Evolutionary conservation across 257 asterid genomes (phyloP).

Genomic region (Ilex aquifolium): DNA sequence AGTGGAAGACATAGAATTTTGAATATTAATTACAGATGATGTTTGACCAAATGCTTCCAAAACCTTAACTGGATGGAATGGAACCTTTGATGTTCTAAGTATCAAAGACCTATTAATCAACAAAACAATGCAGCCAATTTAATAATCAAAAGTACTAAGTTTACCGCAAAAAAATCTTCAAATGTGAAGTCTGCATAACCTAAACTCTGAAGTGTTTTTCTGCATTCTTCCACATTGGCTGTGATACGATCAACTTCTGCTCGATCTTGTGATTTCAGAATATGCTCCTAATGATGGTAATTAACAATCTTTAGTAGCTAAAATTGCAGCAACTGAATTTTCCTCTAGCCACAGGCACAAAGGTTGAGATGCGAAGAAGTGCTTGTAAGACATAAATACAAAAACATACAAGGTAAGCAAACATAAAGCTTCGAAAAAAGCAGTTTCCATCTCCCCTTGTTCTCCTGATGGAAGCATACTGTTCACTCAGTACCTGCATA

Average conservation of each 20-base stretch:
- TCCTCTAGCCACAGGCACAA: constrained; percentile 1
- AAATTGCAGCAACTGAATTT: constrained; percentile 8
- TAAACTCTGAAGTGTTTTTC: constrained; percentile 75
- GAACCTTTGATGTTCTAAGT: too few species aligned
- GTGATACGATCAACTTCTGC: constrained; percentile 68
- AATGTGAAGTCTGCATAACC: constrained; percentile 93
- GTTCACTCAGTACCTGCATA: constrained; percentile 60
- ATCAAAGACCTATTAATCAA: too few species aligned
- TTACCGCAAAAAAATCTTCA: constrained; percentile 90
- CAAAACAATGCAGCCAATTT: too few species aligned
- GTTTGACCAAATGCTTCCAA: too few species aligned
- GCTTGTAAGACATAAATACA: constrained; percentile 8
- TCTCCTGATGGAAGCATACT: constrained; percentile 78
- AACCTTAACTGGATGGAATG: too few species aligned
- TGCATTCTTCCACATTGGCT: constrained; percentile 67
- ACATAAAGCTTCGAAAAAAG: constrained; percentile 97
- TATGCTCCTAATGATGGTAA: constrained; percentile 58
- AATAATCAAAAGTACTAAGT: too few species aligned
- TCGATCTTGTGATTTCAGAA: constrained; percentile 69
- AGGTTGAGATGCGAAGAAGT: constrained; percentile 7
- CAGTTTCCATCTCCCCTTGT: constrained; percentile 95
- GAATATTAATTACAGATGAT: too few species aligned
- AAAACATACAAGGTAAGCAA: constrained; percentile 79
- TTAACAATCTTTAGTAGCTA: constrained; percentile 18
- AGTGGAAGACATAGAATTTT: too few species aligned